Conservation (phyloP, 306 rosid genomes). For the Glycyrrhiza uralensis region DNA sequence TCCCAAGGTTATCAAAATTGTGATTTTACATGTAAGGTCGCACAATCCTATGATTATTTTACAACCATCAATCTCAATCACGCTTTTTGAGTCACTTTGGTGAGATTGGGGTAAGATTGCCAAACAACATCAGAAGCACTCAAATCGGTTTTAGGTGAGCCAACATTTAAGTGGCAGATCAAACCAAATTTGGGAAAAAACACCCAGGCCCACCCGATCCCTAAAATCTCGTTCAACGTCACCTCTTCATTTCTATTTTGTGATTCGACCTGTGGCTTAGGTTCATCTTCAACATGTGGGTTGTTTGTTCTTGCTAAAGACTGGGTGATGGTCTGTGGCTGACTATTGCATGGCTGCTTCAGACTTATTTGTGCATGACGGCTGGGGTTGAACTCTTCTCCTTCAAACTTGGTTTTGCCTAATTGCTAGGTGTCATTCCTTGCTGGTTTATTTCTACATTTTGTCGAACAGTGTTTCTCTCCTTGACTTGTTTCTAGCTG, state of each 20-base stretch:
- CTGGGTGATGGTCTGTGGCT: background rate
- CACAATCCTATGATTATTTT: background rate
- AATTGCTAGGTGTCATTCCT: background rate
- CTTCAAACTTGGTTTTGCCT: background rate
- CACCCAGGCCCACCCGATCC: background rate
- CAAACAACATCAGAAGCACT: background rate
- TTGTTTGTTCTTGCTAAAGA: background rate
- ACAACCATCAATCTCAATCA: background rate
- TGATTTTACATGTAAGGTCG: background rate
- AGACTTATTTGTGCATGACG: background rate
- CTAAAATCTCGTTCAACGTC: background rate
- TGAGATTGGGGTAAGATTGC: background rate
- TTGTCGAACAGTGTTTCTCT: background rate
- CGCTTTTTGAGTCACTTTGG: background rate
- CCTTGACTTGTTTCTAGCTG: background rate
- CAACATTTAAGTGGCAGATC: background rate
- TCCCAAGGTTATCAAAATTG: background rate
- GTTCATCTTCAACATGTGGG: background rate
- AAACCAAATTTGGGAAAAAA: background rate
- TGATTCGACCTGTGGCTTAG: background rate
- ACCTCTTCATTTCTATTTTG: background rate
- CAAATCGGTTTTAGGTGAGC: background rate
- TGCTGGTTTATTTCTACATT: background rate
- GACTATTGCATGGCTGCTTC: background rate
- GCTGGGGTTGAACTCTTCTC: background rate